These are phyloP conservation scores for Venturia asperata DNA, from an alignment of 2,329 filamentous ascomycete species.

Conservation along the genomic window DNA sequence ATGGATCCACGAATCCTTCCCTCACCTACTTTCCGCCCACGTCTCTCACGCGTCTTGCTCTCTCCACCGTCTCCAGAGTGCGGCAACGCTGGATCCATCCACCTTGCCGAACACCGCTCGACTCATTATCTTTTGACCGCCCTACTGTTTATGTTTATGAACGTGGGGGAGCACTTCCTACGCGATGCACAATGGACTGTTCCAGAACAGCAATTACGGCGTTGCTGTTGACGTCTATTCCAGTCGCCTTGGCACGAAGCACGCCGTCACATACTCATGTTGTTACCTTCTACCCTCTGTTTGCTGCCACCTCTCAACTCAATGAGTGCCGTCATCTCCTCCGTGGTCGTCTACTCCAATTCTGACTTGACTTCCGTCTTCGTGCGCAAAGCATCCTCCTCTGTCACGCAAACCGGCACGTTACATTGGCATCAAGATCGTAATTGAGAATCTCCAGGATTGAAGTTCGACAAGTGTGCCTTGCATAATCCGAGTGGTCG, in stretches of 20 bases:
- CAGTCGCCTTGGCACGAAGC: neutral
- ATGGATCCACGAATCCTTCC: neutral
- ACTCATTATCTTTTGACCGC: neutral
- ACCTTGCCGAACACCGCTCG: neutral
- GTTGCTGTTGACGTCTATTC: neutral
- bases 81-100: neutral
- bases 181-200: neutral
- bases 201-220: neutral
- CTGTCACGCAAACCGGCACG: neutral
- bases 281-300: too few species aligned
- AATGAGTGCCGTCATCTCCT: too few species aligned
- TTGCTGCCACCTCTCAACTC: neutral
- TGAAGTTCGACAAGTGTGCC: neutral
- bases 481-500: neutral
- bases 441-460: neutral
- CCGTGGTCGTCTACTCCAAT: too few species aligned
- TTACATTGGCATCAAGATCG: conserved; percentile 1
- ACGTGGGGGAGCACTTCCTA: neutral
- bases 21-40: neutral
- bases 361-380: neutral
- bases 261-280: neutral
- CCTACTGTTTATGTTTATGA: neutral
- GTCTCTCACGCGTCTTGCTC: neutral
- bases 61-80: neutral
- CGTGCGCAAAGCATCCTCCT: neutral